These are phyloP conservation scores for Torulaspora microellipsoides DNA, from an alignment of 805 yeast species.

Conservation along the genomic window DNA sequence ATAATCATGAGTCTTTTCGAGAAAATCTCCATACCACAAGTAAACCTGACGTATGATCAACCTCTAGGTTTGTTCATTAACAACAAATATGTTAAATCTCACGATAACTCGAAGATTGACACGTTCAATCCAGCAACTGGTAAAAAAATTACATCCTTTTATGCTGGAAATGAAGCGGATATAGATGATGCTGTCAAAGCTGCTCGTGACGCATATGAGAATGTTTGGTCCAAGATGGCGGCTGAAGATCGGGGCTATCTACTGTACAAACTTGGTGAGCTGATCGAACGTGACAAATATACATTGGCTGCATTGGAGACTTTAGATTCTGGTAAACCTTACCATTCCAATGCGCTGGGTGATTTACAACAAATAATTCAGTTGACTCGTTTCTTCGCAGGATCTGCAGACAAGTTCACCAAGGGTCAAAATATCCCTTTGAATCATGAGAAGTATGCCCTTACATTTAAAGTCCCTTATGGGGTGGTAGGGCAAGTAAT, in stretches of 20 bases:
- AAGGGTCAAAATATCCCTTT: constrained; percentile 58
- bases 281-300: constrained; percentile 43
- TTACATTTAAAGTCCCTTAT: constrained; percentile 45
- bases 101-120: constrained; percentile 37
- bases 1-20: constrained; percentile 8
- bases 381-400: constrained; percentile 60
- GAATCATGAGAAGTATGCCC: constrained; percentile 49
- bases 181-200: constrained; percentile 49
- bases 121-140: constrained; percentile 50
- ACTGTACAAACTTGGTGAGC: constrained; percentile 43
- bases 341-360: constrained; percentile 43
- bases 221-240: constrained; percentile 42
- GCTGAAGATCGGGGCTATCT: constrained; percentile 42
- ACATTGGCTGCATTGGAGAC: constrained; percentile 52
- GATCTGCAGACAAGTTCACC: constrained; percentile 57
- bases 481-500: constrained; percentile 46
- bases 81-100: constrained; percentile 45
- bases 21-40: constrained; percentile 16
- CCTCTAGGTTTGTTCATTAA: constrained; percentile 63
- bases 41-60: constrained; percentile 40
- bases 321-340: constrained; percentile 53
- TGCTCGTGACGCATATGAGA: constrained; percentile 44
- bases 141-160: constrained; percentile 42
- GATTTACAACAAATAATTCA: constrained; percentile 55
- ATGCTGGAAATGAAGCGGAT: constrained; percentile 44